Percentiles rank a stretch among this genome's conserved stretches.
These are phyloP conservation scores for Neofusicoccum laricinum DNA, from an alignment of 2,329 filamentous ascomycete species.

Conservation along the genomic window DNA sequence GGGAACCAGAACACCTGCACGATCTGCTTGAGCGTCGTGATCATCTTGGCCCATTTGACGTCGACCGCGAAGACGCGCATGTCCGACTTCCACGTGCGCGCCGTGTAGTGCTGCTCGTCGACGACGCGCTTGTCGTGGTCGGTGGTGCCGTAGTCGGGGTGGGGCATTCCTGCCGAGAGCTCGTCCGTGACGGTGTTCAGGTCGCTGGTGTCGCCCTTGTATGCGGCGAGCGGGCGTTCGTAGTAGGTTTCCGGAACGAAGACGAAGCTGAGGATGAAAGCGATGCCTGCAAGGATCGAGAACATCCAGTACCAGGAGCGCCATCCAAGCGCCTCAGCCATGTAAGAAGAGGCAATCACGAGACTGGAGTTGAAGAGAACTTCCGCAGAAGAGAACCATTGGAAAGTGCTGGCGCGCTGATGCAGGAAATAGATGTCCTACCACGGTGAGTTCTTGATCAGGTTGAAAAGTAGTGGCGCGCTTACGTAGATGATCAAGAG, in stretches of 20 bases:
- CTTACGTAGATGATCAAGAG: constrained; percentile 16
- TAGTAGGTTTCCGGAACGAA: constrained; percentile 18
- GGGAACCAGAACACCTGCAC: constrained; percentile 23
- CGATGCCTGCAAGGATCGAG: constrained; percentile 14
- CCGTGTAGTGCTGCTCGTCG: constrained; percentile 4
- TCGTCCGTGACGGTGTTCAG: neutral
- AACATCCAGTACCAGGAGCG: constrained; percentile 18
- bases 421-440: constrained; percentile 19
- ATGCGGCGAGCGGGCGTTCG: constrained; percentile 14
- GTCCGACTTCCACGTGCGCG: constrained; percentile 11
- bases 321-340: constrained; percentile 16
- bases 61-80: constrained; percentile 16
- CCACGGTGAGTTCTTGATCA: neutral
- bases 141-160: neutral
- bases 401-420: constrained; percentile 17
- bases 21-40: constrained; percentile 19
- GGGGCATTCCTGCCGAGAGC: neutral
- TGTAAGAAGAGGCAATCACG: constrained; percentile 16
- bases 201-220: constrained; percentile 13
- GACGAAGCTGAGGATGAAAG: constrained; percentile 17
- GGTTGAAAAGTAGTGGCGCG: too few species aligned
- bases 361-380: constrained; percentile 16
- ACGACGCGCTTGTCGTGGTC: constrained; percentile 14
- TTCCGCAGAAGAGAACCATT: constrained; percentile 16
- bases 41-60: constrained; percentile 5